Percentiles rank a stretch among this genome's conserved stretches.
Conservation (phyloP, 306 rosid species). For the Rosa lucieae region DNA sequence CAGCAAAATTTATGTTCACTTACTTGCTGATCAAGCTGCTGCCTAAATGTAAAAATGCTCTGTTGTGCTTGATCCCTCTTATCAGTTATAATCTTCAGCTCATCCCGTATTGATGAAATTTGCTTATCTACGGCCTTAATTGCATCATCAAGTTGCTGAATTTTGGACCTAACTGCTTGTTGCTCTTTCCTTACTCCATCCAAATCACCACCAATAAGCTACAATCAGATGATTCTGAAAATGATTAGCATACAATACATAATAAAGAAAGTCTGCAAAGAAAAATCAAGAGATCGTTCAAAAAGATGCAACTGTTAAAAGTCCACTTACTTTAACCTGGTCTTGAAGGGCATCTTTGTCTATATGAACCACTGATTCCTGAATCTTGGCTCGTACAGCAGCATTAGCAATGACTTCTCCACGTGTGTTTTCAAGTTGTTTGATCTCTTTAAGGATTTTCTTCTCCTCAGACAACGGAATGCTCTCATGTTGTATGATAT, state of each 20-base stretch:
- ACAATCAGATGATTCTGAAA: conserved; percentile 29
- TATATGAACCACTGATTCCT: conserved; percentile 77
- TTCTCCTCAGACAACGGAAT: conserved; percentile 89
- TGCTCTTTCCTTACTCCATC: conserved; percentile 92
- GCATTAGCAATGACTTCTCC: conserved; percentile 81
- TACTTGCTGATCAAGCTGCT: conserved; percentile 84
- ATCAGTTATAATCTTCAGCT: conserved; percentile 53
- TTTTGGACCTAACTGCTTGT: conserved; percentile 67
- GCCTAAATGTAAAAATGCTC: conserved; percentile 63
- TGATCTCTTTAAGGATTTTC: conserved; percentile 83
- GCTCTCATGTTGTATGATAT: conserved; percentile 96
- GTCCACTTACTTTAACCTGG: conserved; percentile 78
- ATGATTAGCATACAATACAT: background rate
- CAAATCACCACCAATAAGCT: conserved; percentile 89
- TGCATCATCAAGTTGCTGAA: conserved; percentile 76
- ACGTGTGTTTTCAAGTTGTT: conserved; percentile 94
- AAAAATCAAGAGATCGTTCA: background rate
- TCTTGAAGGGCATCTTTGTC: conserved; percentile 75
- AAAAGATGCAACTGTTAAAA: conserved; percentile 19
- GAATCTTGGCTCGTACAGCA: conserved; percentile 79
- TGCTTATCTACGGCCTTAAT: conserved; percentile 56
- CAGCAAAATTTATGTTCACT: conserved; percentile 22
- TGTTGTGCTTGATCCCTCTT: conserved; percentile 72
- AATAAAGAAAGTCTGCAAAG: background rate
- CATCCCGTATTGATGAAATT: conserved; percentile 63